Evolutionary conservation across 2,329 filamentous ascomycete genomes (phyloP).

Genomic region (Emergomyces pasteurianus): DNA sequence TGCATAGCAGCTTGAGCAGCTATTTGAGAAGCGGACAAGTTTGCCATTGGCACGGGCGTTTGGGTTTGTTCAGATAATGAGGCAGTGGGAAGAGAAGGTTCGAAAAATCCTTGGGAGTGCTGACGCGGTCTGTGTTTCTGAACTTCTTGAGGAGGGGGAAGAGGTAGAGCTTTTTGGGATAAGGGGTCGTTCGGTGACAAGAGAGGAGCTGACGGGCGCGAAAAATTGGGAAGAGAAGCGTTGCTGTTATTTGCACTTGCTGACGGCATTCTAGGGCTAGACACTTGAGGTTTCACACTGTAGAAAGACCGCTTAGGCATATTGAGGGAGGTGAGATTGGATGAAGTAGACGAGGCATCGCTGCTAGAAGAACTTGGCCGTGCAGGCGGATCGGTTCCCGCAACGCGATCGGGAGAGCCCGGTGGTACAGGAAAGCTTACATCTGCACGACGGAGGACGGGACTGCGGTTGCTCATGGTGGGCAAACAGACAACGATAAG

Average conservation of each 20-base stretch:
- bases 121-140: conserved; percentile 34
- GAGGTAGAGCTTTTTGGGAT: conserved; percentile 25
- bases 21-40: conserved; percentile 49
- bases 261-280: conserved; percentile 19
- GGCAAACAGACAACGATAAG: not conserved
- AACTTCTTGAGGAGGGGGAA: conserved; percentile 23
- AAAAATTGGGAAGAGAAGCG: conserved; percentile 22
- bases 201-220: conserved; percentile 24
- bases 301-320: conserved; percentile 29
- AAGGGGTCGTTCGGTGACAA: conserved; percentile 27
- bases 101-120: conserved; percentile 57
- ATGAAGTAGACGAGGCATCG: conserved; percentile 34
- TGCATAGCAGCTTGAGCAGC: conserved; percentile 57
- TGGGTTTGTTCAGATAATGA: conserved; percentile 31
- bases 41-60: conserved; percentile 26
- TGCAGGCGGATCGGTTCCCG: conserved; percentile 18
- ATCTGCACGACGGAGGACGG: conserved; percentile 10
- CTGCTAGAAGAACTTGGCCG: conserved; percentile 35
- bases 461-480: conserved; percentile 4
- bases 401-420: conserved; percentile 8
- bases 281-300: conserved; percentile 18
- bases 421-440: conserved; percentile 12
- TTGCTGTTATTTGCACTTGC: conserved; percentile 22
- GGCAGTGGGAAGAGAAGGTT: conserved; percentile 49
- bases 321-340: conserved; percentile 33